Evolutionary conservation across 2,329 filamentous ascomycete species (phyloP).

Genomic region (Fusarium domesticum): DNA sequence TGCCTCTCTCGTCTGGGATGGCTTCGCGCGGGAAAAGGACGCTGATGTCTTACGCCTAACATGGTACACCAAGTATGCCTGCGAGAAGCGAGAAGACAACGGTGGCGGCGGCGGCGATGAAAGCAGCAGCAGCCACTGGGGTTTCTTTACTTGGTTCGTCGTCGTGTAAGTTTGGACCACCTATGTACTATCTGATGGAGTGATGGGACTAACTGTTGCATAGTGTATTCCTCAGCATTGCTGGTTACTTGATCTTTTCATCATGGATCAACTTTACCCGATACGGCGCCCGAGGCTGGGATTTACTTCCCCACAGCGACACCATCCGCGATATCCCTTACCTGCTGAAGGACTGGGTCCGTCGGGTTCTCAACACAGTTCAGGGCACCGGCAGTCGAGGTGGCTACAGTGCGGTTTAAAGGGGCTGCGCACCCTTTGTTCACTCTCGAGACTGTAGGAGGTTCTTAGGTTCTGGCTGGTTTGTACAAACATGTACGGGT

Average conservation of each 20-base stretch:
- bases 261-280: conserved; percentile 99
- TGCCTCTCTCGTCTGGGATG: conserved; percentile 70
- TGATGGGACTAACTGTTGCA: conserved; percentile 28
- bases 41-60: conserved; percentile 66
- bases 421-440: not conserved
- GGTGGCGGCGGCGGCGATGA: conserved; percentile 42
- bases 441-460: conserved; percentile 2
- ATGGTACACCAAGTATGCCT: conserved; percentile 87
- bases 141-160: conserved; percentile 96
- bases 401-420: conserved; percentile 88
- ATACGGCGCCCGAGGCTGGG: conserved; percentile 92
- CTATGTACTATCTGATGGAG: not conserved
- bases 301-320: conserved; percentile 88
- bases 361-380: conserved; percentile 76
- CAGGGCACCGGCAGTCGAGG: conserved; percentile 81
- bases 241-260: conserved; percentile 93
- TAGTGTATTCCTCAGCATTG: conserved; percentile 79
- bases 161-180: conserved; percentile 66
- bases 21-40: conserved; percentile 62
- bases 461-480: conserved; percentile 21
- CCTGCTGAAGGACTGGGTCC: conserved; percentile 81
- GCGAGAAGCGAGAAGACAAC: conserved; percentile 55
- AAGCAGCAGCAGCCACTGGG: conserved; percentile 64
- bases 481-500: conserved; percentile 26
- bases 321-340: conserved; percentile 90